A percentile compares a stretch with the other conserved stretches of the same genome.
Conservation (phyloP, 345 rosid species). For the Fremontodendron californicum region DNA sequence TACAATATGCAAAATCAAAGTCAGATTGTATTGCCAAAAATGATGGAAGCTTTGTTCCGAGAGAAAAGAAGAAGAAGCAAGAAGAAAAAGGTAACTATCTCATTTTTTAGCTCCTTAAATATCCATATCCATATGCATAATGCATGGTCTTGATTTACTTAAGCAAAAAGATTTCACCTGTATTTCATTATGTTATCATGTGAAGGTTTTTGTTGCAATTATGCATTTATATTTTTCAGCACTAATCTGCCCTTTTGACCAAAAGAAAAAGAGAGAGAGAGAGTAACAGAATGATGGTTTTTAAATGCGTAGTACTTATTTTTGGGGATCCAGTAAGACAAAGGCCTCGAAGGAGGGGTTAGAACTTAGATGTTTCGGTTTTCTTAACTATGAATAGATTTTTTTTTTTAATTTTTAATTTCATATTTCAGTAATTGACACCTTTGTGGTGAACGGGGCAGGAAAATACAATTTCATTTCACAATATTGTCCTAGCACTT, state of each 20-base stretch:
- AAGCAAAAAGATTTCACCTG: background rate
- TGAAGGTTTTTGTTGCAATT: background rate
- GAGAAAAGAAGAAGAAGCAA: slow-evolving; percentile 92
- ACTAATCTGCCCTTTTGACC: background rate
- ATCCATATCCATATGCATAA: background rate
- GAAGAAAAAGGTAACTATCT: slow-evolving; percentile 68
- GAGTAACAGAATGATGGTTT: background rate
- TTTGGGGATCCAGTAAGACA: background rate
- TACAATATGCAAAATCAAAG: slow-evolving; percentile 83
- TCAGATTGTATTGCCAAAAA: slow-evolving; percentile 79
- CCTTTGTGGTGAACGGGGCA: background rate
- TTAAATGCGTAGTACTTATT: background rate
- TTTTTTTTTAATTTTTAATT: background rate
- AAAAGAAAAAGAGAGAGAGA: background rate
- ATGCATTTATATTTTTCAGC: background rate
- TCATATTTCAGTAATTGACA: background rate
- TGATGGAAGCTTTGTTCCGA: slow-evolving; percentile 72
- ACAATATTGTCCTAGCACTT: background rate
- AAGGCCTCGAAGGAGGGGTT: background rate
- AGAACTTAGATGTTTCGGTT: background rate
- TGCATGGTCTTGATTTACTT: background rate
- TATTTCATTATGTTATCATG: background rate
- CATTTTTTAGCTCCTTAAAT: background rate
- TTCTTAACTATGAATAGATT: background rate
- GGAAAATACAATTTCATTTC: background rate